These are phyloP conservation scores for Abrus pulchellus DNA, from an alignment of 306 rosid species.

Conservation along the genomic window DNA sequence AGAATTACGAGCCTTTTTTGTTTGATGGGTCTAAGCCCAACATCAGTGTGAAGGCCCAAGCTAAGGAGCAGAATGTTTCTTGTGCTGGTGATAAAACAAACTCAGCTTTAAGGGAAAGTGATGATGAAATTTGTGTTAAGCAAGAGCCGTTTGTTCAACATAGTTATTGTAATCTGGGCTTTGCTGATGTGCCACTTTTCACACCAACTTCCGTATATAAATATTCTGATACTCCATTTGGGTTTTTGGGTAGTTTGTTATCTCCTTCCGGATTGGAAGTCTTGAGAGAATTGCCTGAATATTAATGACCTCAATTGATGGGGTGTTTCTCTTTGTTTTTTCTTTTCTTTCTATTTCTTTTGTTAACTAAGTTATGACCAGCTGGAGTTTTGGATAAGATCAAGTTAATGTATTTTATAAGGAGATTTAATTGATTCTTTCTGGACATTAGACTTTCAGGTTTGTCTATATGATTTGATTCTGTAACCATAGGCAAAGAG, in stretches of 20 bases:
- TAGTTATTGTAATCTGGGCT: neutral
- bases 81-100: slow-evolving; percentile 35
- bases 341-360: neutral
- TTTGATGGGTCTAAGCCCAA: neutral
- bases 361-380: neutral
- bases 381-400: neutral
- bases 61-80: neutral
- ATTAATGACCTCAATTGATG: slow-evolving; percentile 32
- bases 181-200: slow-evolving; percentile 60
- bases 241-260: slow-evolving; percentile 44
- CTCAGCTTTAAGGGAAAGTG: slow-evolving; percentile 20
- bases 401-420: neutral
- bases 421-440: slow-evolving; percentile 16
- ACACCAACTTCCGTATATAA: slow-evolving; percentile 54
- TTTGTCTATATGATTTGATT: neutral
- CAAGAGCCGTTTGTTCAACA: neutral
- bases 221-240: slow-evolving; percentile 45
- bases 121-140: slow-evolving; percentile 26
- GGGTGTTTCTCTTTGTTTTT: neutral
- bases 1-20: neutral
- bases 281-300: slow-evolving; percentile 63
- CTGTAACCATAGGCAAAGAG: neutral
- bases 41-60: neutral
- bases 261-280: slow-evolving; percentile 68
- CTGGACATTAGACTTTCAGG: neutral